Evolutionary conservation across 345 rosid genomes (phyloP), one percentile per base, ranked within the genome.

Genomic region (Linum trigynum): DNA sequence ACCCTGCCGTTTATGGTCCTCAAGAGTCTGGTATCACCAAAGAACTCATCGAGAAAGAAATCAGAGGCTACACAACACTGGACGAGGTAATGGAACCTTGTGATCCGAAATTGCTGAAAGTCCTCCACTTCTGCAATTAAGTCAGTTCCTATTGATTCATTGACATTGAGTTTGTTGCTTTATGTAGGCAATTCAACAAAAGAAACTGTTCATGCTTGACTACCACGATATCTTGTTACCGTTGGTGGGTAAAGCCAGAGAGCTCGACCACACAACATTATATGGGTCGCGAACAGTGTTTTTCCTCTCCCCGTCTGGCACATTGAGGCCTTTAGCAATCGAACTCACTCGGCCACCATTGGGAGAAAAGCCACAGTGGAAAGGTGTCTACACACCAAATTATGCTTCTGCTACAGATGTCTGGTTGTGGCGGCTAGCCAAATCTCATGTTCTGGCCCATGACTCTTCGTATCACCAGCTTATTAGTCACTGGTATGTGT

Each of bases 381-480:
- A 70, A 71, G 57, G 77, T 57, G 92, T 79, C 11, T 86, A 70
- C 70, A 43, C 67, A 0, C 89, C 87, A 2, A 41, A 69, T 5
- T 71, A 60, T 71, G 55, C 80, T 71, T 56, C 80, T 65, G 55
- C 86, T 63, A 90, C 95, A 0, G 70, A 68, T 8, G 16, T 15
- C 74, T 88, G 92, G 97, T 81, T 83, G 0, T 88, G 95, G 97
- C 80, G 23, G 64, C 68, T 88, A 4, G 92, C 97, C 57, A 90
- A 88, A 71, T 76, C 83, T 43, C 97, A 88, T 65, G 87, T 63
- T 8, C 74, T 81, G 32, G 71, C 90, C 35, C 92, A 86, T 64
- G 92, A 90, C 3, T 72, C 89, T 5, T 80, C 82, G 35, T 74
- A 80, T 58, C 91, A 90, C 70, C 85, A 90, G 55, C 95, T 90